phyloP scores from a whole-genome alignment of 1,284 basidiomycete species.

The Apiotrichum brassicae region DNA sequence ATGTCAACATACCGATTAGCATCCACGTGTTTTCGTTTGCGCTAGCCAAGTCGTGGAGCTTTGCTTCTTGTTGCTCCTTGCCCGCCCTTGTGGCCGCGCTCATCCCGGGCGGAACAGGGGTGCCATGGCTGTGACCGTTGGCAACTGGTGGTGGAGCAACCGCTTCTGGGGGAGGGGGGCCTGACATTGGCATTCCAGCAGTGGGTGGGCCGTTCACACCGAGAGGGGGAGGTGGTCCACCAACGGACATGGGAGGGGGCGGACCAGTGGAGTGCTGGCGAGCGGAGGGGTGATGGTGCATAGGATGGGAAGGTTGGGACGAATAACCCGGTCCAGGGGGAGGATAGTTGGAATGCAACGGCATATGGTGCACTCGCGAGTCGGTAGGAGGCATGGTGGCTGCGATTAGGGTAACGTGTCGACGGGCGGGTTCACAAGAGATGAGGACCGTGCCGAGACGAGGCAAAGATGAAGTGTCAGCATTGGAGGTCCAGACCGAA shows the following conservation, averaged over 20 bases:
- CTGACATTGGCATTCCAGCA: constrained; percentile 13
- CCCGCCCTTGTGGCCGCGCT: constrained; percentile 24
- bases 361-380: constrained; percentile 17
- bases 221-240: constrained; percentile 14
- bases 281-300: constrained; percentile 22
- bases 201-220: background rate
- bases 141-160: constrained; percentile 10
- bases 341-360: constrained; percentile 18
- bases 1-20: constrained; percentile 60
- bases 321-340: constrained; percentile 14
- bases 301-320: constrained; percentile 15
- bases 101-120: constrained; percentile 4
- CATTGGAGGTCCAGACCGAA: too few relatives aligned
- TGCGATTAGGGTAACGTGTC: background rate
- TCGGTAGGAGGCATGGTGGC: constrained; percentile 8
- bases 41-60: constrained; percentile 52
- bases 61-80: constrained; percentile 34
- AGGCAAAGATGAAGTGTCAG: background rate
- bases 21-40: constrained; percentile 92
- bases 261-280: constrained; percentile 26
- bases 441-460: too few relatives aligned
- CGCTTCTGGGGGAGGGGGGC: constrained; percentile 18
- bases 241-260: constrained; percentile 18
- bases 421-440: background rate
- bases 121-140: constrained; percentile 26